Percentiles rank a stretch among this genome's conserved stretches.
Conservation (phyloP, 2,329 filamentous ascomycete species). For the Botrytis elliptica region DNA sequence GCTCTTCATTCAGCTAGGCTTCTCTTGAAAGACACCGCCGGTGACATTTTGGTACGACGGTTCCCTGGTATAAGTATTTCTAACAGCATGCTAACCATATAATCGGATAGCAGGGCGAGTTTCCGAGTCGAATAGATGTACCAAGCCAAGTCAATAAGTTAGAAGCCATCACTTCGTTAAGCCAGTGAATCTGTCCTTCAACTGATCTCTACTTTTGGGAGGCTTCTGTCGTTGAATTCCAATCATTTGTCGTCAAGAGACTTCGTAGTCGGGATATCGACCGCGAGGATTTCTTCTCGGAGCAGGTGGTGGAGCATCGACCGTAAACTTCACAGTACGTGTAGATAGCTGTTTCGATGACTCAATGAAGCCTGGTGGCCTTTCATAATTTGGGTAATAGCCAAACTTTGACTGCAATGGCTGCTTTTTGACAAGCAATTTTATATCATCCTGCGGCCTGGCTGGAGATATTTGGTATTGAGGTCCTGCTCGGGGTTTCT, state of each 20-base stretch:
- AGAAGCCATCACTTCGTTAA: not conserved
- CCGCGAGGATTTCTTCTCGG: slow-evolving; percentile 1
- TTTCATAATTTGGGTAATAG: slow-evolving; percentile 10
- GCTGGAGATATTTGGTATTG: not conserved
- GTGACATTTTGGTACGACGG: not conserved
- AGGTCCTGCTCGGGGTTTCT: not conserved
- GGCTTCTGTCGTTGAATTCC: not conserved
- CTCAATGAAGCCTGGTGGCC: not conserved
- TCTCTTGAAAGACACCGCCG: not conserved
- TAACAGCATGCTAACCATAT: not conserved
- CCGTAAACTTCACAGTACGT: not conserved
- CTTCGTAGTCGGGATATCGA: slow-evolving; percentile 1
- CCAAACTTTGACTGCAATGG: not conserved
- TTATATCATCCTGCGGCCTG: not conserved
- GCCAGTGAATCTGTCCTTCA: not conserved
- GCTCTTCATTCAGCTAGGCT: not conserved
- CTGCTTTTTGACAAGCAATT: not conserved
- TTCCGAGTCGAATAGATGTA: not conserved
- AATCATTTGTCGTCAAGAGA: not conserved
- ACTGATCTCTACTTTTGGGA: not conserved
- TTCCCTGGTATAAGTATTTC: not conserved
- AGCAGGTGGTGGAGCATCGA: not conserved
- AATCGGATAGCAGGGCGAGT: not conserved
- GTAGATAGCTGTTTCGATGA: not conserved
- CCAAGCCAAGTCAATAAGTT: not conserved